Percentiles rank a stretch among this genome's conserved stretches.
phyloP scores from a whole-genome alignment of 495 filamentous ascomycete genomes.

The Bathelium albidoporum region DNA sequence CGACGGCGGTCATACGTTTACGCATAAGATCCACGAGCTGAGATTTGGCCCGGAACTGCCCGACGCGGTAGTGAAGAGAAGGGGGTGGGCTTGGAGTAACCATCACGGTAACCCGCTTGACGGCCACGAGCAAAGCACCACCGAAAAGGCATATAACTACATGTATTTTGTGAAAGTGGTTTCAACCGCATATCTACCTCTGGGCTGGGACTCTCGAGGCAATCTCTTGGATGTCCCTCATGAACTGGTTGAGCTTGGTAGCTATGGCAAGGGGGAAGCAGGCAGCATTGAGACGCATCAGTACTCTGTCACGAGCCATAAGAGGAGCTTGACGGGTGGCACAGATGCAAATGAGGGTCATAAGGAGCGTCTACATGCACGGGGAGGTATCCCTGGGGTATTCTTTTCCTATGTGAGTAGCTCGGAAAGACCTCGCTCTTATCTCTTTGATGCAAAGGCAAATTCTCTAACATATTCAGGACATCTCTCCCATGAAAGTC shows the following conservation, averaged over 20 bases:
- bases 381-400: constrained; percentile 88
- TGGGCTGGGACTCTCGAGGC: constrained; percentile 58
- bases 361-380: constrained; percentile 76
- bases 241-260: constrained; percentile 50
- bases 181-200: constrained; percentile 81
- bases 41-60: constrained; percentile 91
- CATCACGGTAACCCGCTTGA: constrained; percentile 93
- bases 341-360: constrained; percentile 76
- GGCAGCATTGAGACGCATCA: constrained; percentile 95
- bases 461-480: constrained; percentile 37
- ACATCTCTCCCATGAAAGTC: constrained; percentile 99
- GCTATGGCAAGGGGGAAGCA: constrained; percentile 49
- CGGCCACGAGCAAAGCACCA: constrained; percentile 60
- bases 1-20: constrained; percentile 67
- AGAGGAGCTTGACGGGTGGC: constrained; percentile 72
- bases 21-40: constrained; percentile 79
- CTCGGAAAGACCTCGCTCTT: background rate
- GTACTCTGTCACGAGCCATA: constrained; percentile 93
- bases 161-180: constrained; percentile 99
- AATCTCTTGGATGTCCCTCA: constrained; percentile 37
- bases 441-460: background rate
- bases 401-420: constrained; percentile 87
- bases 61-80: constrained; percentile 56
- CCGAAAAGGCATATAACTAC: constrained; percentile 80
- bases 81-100: constrained; percentile 62